Conservation (phyloP, 371 early-diverging fungal species). For the Mortierella sp. region DNA sequence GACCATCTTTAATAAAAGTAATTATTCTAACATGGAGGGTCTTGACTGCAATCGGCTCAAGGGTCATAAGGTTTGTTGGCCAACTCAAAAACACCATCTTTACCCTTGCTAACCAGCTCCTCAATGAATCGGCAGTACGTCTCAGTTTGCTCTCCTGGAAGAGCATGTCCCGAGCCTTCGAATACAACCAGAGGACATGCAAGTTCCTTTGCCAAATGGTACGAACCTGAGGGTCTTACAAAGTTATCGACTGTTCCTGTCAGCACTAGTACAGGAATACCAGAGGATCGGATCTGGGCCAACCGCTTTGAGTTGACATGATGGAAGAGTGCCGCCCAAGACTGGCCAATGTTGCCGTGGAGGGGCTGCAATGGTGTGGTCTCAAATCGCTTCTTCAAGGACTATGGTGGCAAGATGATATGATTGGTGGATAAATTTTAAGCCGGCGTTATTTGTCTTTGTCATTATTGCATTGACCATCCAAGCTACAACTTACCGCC, state of each 20-base stretch:
- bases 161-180: constrained; percentile 50
- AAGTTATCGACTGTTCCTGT: constrained; percentile 58
- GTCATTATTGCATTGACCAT: not conserved
- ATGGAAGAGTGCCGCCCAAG: constrained; percentile 47
- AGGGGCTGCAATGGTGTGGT: constrained; percentile 36
- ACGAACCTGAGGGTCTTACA: constrained; percentile 53
- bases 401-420: not conserved
- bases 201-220: constrained; percentile 50
- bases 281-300: constrained; percentile 27
- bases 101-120: constrained; percentile 41
- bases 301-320: constrained; percentile 42
- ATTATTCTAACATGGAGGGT: not conserved
- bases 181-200: constrained; percentile 39
- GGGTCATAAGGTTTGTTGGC: not conserved
- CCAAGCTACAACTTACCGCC: constrained; percentile 20
- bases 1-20: not conserved
- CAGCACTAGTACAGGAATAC: constrained; percentile 43
- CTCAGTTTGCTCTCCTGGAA: constrained; percentile 46
- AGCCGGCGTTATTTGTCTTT: not conserved
- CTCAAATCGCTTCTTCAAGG: constrained; percentile 21
- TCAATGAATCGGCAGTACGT: constrained; percentile 45
- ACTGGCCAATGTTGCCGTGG: constrained; percentile 50
- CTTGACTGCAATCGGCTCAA: too few species aligned
- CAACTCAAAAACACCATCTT: constrained; percentile 28
- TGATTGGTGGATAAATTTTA: constrained; percentile 11